Conservation (phyloP, 176 grass and related monocot species). For the Cenchrus fungigraminus region DNA sequence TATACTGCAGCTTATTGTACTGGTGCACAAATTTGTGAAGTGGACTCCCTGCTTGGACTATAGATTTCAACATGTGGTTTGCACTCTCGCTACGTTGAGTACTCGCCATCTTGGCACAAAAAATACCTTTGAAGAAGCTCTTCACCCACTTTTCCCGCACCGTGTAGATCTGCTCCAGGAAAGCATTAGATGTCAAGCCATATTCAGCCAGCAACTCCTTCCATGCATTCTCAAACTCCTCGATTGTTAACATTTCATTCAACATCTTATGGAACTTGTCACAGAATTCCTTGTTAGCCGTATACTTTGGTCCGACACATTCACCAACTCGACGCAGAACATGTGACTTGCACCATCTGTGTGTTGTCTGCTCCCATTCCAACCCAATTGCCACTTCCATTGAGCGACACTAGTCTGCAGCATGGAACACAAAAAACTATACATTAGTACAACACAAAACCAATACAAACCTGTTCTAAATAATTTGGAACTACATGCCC, state of each 20-base stretch:
- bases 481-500: no score
- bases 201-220: accelerated
- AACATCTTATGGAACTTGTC: not conserved
- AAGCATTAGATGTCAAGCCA: not conserved
- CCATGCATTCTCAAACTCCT: not conserved
- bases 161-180: not conserved
- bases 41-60: not conserved
- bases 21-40: not conserved
- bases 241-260: not conserved
- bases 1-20: not conserved
- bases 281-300: not conserved
- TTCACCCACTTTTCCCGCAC: not conserved
- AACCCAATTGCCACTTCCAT: not conserved
- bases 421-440: no score
- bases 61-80: not conserved
- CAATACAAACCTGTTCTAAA: no score
- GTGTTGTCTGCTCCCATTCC: not conserved
- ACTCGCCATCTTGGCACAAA: not conserved
- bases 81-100: not conserved
- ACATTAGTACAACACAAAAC: no score
- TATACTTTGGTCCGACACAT: not conserved
- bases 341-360: not conserved
- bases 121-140: not conserved
- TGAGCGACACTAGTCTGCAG: not conserved
- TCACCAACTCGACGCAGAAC: not conserved